phyloP scores from a whole-genome alignment of 75 land plant species.

The Selaginella moellendorffii region DNA sequence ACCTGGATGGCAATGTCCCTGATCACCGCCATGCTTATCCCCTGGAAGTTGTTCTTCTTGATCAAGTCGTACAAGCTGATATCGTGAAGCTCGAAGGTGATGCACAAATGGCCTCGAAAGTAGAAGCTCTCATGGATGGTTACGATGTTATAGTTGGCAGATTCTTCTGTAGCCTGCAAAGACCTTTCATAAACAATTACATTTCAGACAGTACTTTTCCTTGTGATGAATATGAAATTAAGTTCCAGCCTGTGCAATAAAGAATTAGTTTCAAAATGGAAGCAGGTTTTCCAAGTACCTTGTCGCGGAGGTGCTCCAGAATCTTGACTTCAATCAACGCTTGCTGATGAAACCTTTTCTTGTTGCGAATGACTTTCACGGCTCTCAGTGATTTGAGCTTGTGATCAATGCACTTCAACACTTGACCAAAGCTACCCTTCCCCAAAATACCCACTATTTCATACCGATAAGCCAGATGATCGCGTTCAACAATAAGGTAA shows the following conservation, averaged over 20 bases:
- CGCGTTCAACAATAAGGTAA: constrained; percentile 23
- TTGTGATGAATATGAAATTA: too few relatives aligned
- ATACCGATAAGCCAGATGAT: constrained; percentile 23
- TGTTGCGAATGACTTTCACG: constrained; percentile 29
- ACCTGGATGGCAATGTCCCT: constrained; percentile 29
- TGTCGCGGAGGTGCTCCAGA: constrained; percentile 27
- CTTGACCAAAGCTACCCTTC: constrained; percentile 33
- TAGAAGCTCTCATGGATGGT: constrained; percentile 29
- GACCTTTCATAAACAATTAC: constrained; percentile 12
- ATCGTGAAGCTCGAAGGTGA: constrained; percentile 27
- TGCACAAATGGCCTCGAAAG: constrained; percentile 32
- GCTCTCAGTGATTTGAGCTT: constrained; percentile 26
- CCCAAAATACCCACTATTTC: constrained; percentile 28
- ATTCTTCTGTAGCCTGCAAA: constrained; percentile 26
- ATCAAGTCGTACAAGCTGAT: constrained; percentile 31
- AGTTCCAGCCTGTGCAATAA: too few relatives aligned
- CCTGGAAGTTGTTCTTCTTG: constrained; percentile 32
- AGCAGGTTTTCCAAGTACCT: too few relatives aligned
- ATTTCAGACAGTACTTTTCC: neutral
- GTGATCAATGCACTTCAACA: constrained; percentile 28
- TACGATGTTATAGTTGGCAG: constrained; percentile 22
- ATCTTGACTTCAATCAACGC: constrained; percentile 28
- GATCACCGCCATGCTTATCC: constrained; percentile 23
- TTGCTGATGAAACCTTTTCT: constrained; percentile 28
- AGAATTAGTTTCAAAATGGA: too few relatives aligned